Evolutionary conservation across 306 rosid species (phyloP), one percentile per base, ranked within the genome.

Genomic region (Fragaria ananassa): DNA sequence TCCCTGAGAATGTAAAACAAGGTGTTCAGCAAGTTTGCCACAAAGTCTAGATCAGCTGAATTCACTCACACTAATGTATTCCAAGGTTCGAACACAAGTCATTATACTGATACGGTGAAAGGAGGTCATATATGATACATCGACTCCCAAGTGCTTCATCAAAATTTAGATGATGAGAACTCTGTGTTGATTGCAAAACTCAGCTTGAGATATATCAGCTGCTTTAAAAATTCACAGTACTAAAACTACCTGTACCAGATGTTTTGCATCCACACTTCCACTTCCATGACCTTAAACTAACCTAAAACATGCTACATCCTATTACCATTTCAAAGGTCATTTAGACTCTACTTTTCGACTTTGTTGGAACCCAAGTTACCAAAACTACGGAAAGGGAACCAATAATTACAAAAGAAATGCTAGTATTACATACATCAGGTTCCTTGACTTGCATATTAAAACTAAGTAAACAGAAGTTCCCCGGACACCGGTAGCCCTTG

Each of bases 351-450:
- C 46, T 34, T 31, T 31, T 62, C 42, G 29, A 62, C 68, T 31
- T 62, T 8, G 68, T 25, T 14, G 9, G 21, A 63, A 31, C 50
- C 80, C 66, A 60, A 70, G 74, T 70, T 73, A 80, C 74, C 54
- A 75, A 54, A 56, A 50, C 79, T 74, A 5, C 76, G 69, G 68
- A 63, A 57, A 75, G 42, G 75, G 81, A 80, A 29, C 74, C 34
- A 47, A 80, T 56, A 62, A 61, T 74, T 76, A 78, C 78, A 76
- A 42, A 46, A 46, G 14, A 71, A 58, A 70, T 74, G 73, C 62
- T 57, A 37, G 68, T n/a, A 53, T 58, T 57, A 71, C 83, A 81
- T 75, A 78, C 74, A 70, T 70, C 44, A 66, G 69, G 37, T 61
- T 73, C 51, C 75, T 27, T 34, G 72, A 56, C 71, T 47, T 75